Conservation (phyloP, 164 flowering plant species). For the Piper betle region DNA sequence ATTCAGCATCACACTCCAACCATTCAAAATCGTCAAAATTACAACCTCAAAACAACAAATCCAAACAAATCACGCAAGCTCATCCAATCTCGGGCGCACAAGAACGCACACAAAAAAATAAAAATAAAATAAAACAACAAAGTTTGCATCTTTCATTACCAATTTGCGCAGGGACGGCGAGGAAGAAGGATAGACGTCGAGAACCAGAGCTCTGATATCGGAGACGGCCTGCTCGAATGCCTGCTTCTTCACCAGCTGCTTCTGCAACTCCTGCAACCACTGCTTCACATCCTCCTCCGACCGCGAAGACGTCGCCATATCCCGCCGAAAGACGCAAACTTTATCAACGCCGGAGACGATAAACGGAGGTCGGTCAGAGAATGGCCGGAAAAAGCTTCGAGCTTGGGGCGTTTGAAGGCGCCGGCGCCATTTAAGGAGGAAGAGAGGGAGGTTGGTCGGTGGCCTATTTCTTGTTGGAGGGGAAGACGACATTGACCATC, state of each 20-base stretch:
- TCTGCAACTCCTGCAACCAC: constrained; percentile 57
- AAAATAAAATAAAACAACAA: background rate
- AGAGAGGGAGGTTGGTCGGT: background rate
- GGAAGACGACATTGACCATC: background rate
- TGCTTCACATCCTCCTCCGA: constrained; percentile 28
- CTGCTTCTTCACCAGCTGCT: constrained; percentile 62
- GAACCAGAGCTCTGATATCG: constrained; percentile 41
- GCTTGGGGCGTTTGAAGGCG: background rate
- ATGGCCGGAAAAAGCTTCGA: background rate
- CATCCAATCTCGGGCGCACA: background rate
- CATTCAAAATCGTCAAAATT: background rate
- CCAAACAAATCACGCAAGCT: background rate
- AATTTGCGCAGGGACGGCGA: constrained; percentile 58
- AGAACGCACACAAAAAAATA: background rate
- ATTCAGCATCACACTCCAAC: background rate
- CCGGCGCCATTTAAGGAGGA: background rate
- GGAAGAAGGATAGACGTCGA: constrained; percentile 40
- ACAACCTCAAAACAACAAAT: background rate
- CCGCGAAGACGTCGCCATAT: constrained; percentile 7
- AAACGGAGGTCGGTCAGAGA: background rate
- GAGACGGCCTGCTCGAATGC: constrained; percentile 64
- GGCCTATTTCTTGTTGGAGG: background rate
- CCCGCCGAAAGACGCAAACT: background rate
- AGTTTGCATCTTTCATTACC: constrained; percentile 17
- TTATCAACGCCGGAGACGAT: background rate